A percentile compares a stretch with the other conserved stretches of the same genome.
Conservation (phyloP, 148 eudicot genomes). For the Persicaria maculosa region DNA sequence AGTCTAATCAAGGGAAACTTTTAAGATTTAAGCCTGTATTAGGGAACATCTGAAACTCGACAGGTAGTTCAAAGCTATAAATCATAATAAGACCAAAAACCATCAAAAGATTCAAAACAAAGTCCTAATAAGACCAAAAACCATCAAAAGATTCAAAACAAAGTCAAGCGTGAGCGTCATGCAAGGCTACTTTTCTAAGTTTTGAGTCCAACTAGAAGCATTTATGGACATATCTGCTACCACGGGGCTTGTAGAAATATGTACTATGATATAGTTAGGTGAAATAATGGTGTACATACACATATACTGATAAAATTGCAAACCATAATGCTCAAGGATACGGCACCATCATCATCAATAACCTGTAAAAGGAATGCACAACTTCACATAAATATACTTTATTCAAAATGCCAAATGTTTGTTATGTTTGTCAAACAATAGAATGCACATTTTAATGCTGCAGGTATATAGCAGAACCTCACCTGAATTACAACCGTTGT, state of each 20-base stretch:
- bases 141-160: too few species aligned
- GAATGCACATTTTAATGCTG: neutral
- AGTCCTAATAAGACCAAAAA: too few species aligned
- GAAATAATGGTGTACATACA: neutral
- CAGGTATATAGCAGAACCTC: constrained; percentile 4
- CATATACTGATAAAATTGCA: neutral
- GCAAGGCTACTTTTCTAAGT: too few species aligned
- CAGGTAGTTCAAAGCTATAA: too few species aligned
- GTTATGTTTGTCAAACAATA: too few species aligned
- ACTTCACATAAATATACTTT: neutral
- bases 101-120: too few species aligned
- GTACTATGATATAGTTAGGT: neutral
- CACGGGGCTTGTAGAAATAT: neutral
- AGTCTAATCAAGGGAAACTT: constrained; percentile 43
- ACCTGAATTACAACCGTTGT: constrained; percentile 81
- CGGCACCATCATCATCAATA: constrained; percentile 96
- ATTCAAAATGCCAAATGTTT: too few species aligned
- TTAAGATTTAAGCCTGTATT: neutral
- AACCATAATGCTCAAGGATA: constrained; percentile 48
- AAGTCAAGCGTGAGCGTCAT: too few species aligned
- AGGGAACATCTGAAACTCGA: neutral
- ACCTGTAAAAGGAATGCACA: constrained; percentile 52
- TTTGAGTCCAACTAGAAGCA: too few species aligned
- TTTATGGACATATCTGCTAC: neutral
- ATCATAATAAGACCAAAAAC: too few species aligned